Percentiles rank a stretch among this genome's conserved stretches.
Evolutionary conservation across 2,329 filamentous ascomycete genomes (phyloP).

Genomic region (Cordyceps javanica): DNA sequence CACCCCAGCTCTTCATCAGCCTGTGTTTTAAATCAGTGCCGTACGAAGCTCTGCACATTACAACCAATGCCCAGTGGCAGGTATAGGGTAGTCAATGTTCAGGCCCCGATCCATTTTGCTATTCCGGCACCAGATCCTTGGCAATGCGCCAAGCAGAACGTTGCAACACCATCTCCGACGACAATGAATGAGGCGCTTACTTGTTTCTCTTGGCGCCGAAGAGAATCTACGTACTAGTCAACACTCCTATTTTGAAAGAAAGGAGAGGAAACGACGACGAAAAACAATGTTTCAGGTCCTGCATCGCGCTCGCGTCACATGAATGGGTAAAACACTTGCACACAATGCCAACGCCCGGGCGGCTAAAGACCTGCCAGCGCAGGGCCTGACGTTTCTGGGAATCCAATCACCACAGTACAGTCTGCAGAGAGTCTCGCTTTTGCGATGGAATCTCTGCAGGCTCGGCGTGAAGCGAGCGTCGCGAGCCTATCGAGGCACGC

Average conservation of each 20-base stretch:
- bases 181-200: too few relatives aligned
- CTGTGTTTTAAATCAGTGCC: too few relatives aligned
- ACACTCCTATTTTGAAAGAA: too few relatives aligned
- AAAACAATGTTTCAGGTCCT: neutral
- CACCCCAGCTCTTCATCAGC: too few relatives aligned
- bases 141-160: too few relatives aligned
- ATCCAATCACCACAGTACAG: neutral
- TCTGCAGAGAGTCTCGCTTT: neutral
- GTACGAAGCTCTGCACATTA: too few relatives aligned
- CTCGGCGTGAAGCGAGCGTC: neutral
- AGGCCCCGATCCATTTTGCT: too few relatives aligned
- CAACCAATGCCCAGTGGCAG: too few relatives aligned
- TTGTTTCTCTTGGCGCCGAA: neutral
- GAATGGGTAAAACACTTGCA: neutral
- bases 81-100: too few relatives aligned
- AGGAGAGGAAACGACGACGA: too few relatives aligned
- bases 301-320: neutral
- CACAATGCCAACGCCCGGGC: neutral
- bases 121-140: neutral
- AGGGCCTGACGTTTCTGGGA: neutral
- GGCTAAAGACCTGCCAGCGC: neutral
- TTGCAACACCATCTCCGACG: too few relatives aligned
- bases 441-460: too few relatives aligned
- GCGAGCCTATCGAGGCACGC: constrained; percentile 4
- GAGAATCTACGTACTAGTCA: neutral